Base-by-base conservation (phyloP, 805 yeast genomes). In the Wickerhamomyces strasburgensis region DNA sequence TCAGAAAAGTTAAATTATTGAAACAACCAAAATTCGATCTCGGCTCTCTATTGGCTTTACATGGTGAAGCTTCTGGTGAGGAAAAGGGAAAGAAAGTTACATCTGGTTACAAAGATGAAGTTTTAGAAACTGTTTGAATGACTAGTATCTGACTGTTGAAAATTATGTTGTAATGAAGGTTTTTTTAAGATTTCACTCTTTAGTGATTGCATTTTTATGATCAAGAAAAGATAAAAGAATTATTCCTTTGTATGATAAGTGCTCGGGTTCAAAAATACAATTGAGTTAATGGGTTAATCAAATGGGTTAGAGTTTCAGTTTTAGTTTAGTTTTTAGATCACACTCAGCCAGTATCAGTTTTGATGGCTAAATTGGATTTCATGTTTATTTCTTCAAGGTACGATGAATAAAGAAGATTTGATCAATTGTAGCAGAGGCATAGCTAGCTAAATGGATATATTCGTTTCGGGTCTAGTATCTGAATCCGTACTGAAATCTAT, bases 1-100 rank as follows among this genome's bases (percentile, higher is more conserved):
- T 90, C 72, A 89, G 97, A 82, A 90, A 90, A 79, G 97, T 90
- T 63, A 90, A 90, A 81, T 80, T 90, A 69, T 86, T 90, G 73
- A 90, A 90, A 78, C 95, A 84, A 75, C 98, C 98, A 70, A 90
- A 89, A 78, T 87, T 89, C 80, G 98, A 90, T 72, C 82, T 90
- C 65, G 96, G 96, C 73, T 73, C 94, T 65, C 81, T 90, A 67
- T 75, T 90, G 70, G 82, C 97, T 64, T 84, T 90, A 66, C 98
- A 90, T 80, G 98, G 98, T 73, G 98, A 90, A 78, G 73, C 81
- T 57, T 66, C 88, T 54, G 75, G 81, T 67, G 96, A 89, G 70
- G 95, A 93, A 72, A 87, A 95, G 68, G 97, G 96, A 74, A 89
- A 90, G 84, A 89, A 89, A 73, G 90, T 90, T 64, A 38, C 42